phyloP scores from a whole-genome alignment of 108 stramenopile species.

The Skeletonema marinoi region DNA sequence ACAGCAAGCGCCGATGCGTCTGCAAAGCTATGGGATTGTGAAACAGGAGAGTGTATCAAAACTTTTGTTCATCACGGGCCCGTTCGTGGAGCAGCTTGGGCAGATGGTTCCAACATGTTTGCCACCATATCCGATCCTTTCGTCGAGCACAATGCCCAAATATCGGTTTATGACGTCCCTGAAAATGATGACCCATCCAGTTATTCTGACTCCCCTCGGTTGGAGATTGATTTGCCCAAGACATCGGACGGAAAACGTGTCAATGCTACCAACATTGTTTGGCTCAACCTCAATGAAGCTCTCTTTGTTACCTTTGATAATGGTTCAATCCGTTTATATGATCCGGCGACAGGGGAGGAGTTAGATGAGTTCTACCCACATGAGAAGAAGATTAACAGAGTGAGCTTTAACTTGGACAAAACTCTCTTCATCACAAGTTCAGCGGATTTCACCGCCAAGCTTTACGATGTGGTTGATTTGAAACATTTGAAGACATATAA shows the following conservation, averaged over 20 bases:
- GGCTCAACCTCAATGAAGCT: constrained; percentile 91
- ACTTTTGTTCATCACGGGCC: constrained; percentile 91
- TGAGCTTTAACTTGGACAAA: constrained; percentile 93
- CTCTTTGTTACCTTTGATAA: constrained; percentile 94
- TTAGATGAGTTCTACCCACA: constrained; percentile 82
- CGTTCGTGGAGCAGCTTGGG: constrained; percentile 90
- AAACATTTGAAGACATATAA: constrained; percentile 91
- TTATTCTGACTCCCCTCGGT: constrained; percentile 55
- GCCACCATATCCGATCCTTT: constrained; percentile 97
- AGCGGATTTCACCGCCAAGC: constrained; percentile 93
- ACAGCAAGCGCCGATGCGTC: constrained; percentile 88
- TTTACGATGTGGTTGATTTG: constrained; percentile 93
- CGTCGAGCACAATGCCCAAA: constrained; percentile 89
- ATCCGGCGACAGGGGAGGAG: constrained; percentile 85
- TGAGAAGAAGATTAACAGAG: constrained; percentile 92
- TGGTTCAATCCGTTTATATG: constrained; percentile 90
- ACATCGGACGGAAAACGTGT: constrained; percentile 63
- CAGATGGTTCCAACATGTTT: constrained; percentile 93
- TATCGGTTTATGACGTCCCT: constrained; percentile 89
- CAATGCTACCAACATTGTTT: constrained; percentile 89
- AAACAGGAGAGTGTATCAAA: constrained; percentile 88
- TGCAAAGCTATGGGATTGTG: constrained; percentile 89
- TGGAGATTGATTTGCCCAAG: constrained; percentile 91
- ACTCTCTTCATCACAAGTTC: constrained; percentile 94
- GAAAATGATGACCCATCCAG: constrained; percentile 58